A percentile compares a stretch with the other conserved stretches of the same genome.
Evolutionary conservation across 306 rosid genomes (phyloP).

Genomic region (Betula pendula): DNA sequence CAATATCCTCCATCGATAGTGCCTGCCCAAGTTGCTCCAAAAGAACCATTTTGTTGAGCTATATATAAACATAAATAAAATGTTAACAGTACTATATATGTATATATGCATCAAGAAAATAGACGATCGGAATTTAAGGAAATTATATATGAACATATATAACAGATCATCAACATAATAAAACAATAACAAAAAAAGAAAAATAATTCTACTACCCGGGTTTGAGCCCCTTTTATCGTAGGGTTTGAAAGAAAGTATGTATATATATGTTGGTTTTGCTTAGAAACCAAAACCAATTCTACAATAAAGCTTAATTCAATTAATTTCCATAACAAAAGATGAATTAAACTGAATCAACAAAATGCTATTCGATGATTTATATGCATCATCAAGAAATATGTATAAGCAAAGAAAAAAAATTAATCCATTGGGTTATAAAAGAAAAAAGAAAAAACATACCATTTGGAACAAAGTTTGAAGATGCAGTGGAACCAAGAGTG

Average conservation of each 20-base stretch:
- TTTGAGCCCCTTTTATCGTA: background rate
- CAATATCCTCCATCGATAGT: background rate
- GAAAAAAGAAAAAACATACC: slow-evolving; percentile 35
- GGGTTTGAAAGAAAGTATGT: background rate
- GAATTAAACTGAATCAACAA: background rate
- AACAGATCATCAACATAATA: background rate
- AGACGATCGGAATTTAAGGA: background rate
- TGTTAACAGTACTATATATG: too few species aligned
- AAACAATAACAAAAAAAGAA: background rate
- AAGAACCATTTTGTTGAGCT: slow-evolving; percentile 15
- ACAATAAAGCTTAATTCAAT: background rate
- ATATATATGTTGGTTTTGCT: background rate
- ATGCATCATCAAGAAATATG: background rate
- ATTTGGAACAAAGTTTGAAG: slow-evolving; percentile 9
- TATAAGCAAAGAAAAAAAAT: slow-evolving; percentile 5
- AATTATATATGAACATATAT: too few species aligned
- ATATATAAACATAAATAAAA: background rate
- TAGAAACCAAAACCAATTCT: background rate
- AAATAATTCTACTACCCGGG: background rate
- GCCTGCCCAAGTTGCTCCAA: background rate
- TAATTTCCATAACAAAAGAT: background rate
- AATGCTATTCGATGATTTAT: background rate
- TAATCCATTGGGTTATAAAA: too few species aligned
- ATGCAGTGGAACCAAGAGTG: slow-evolving; percentile 10
- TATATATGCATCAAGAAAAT: background rate